Base-by-base conservation (phyloP, 2,329 filamentous ascomycete species). In the Leptoxyphium fumago region DNA sequence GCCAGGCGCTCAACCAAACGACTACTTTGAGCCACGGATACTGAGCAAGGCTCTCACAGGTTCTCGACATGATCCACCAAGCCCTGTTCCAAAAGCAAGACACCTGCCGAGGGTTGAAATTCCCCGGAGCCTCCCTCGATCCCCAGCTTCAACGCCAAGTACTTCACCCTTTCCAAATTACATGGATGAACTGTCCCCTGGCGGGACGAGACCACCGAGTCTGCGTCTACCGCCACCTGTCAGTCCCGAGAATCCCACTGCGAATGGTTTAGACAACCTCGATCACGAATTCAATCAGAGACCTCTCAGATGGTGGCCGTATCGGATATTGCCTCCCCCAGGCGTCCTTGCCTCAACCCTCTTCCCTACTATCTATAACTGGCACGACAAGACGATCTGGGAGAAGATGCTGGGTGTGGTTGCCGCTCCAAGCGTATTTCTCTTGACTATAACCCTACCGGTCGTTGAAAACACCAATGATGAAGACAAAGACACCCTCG, bases 371-470 rank as follows among this genome's bases (percentile, higher is more conserved):
- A 64, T 98, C 28, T 80, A 79, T 50, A 79, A 74, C 21, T 98
- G 89, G 86, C 69, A 64, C 38, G 76, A 82, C 26, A 96, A 95
- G 63, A 78, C 70, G n/a, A 62, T 82, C n/a, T 86, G 80, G 78
- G 88, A 89, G 54, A 87, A 84, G 56, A 65, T 87, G 39, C 67
- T 95, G 40, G 89, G 86, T 38, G 55, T 91, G 10, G 72, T 93
- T 32, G 88, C 88, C 7, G 80, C 86, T n/a, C 84, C 88, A 1
- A 93, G 83, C 53, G 86, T 98, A 32, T 84, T 98, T 49, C 66
- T 96, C 2, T 71, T 98, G 3, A 89, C 89, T 1, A 78, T 91
- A 40, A 98, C 91, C 0, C 64, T 98, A 4, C 91, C 93, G 0
- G 87, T 98, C 1, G 84, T 94, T 5, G 89, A 96, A 55, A 75